Percentiles rank a stretch among this genome's conserved stretches.
Evolutionary conservation across 1,139 yeast species (phyloP).

Genomic region (Wickerhamomyces sp.): DNA sequence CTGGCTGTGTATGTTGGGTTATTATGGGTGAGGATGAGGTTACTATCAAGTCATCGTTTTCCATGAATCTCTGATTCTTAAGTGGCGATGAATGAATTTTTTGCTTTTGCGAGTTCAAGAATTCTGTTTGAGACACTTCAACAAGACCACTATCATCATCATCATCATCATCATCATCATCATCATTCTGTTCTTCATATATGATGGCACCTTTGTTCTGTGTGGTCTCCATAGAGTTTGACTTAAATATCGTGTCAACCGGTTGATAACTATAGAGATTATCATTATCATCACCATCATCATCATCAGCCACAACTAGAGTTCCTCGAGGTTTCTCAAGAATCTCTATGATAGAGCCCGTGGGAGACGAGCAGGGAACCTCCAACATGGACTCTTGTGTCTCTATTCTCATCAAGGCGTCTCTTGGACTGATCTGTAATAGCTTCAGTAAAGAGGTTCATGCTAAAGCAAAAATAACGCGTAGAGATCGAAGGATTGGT

Average conservation of each 20-base stretch:
- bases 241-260: not conserved
- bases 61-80: no score
- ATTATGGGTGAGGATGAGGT: conserved; percentile 14
- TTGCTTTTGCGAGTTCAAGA: conserved; percentile 9
- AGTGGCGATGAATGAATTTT: not conserved
- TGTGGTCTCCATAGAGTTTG: not conserved
- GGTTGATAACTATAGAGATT: not conserved
- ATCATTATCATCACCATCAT: not conserved
- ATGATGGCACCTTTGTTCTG: no score
- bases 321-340: not conserved
- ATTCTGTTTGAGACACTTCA: conserved; percentile 16
- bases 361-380: conserved; percentile 6
- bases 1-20: conserved; percentile 3
- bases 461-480: no score
- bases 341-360: conserved; percentile 5
- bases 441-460: no score
- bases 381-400: not conserved
- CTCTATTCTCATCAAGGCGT: not conserved
- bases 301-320: not conserved
- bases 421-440: not conserved
- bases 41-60: not conserved
- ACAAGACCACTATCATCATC: conserved; percentile 3
- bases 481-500: no score
- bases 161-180: not conserved
- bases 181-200: not conserved